A percentile compares a stretch with the other conserved stretches of the same genome.
Conservation (phyloP, 2,329 filamentous ascomycete genomes). For the Aspergillus novoparasiticus region DNA sequence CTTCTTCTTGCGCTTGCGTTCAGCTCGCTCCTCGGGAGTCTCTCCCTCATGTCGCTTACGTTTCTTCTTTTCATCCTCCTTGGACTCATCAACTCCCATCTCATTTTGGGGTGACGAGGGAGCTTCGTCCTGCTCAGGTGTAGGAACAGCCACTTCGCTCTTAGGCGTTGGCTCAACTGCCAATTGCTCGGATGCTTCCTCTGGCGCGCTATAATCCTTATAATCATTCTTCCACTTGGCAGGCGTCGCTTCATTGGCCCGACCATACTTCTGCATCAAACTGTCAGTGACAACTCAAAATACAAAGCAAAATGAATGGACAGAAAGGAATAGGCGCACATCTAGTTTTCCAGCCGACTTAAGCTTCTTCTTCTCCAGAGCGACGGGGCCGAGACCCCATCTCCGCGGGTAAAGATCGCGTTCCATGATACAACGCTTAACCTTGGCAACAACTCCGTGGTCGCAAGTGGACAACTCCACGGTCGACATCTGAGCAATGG, state of each 20-base stretch:
- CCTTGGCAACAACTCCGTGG: constrained; percentile 96
- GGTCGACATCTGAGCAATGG: constrained; percentile 96
- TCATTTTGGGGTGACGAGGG: constrained; percentile 38
- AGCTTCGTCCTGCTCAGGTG: constrained; percentile 30
- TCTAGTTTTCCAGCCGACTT: constrained; percentile 97
- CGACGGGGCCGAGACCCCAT: constrained; percentile 94
- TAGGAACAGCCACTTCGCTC: constrained; percentile 35
- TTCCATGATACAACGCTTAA: constrained; percentile 99
- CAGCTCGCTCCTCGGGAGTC: constrained; percentile 50
- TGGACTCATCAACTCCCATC: constrained; percentile 44
- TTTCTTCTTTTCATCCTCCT: constrained; percentile 56
- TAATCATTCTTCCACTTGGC: constrained; percentile 91
- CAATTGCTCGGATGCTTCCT: constrained; percentile 48
- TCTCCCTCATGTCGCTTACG: constrained; percentile 60
- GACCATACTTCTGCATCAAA: constrained; percentile 73
- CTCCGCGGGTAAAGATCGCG: constrained; percentile 93
- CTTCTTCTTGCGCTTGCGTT: constrained; percentile 56
- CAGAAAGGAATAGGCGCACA: constrained; percentile 46
- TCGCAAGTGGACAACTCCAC: constrained; percentile 96
- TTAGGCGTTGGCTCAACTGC: constrained; percentile 47
- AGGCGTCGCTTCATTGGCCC: constrained; percentile 88
- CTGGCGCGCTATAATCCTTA: constrained; percentile 75
- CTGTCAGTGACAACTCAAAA: constrained; percentile 34
- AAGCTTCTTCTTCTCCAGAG: constrained; percentile 98
- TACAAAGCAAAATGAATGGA: not conserved